Evolutionary conservation across 2,329 filamentous ascomycete species (phyloP).

Genomic region (Purpureocillium lavendulum): DNA sequence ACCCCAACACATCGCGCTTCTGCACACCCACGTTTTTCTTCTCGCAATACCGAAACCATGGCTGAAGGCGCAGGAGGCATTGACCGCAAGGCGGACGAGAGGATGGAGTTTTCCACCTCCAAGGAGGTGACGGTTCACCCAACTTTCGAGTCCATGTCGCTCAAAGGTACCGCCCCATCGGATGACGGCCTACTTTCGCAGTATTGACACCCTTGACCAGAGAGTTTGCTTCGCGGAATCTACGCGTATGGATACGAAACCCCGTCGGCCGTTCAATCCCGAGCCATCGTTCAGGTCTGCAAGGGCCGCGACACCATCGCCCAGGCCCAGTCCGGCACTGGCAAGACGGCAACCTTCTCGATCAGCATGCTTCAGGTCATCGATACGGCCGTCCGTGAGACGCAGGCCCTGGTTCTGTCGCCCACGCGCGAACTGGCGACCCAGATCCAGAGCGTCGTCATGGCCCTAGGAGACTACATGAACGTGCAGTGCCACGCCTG

Average conservation of each 20-base stretch:
- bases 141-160: constrained; percentile 90
- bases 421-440: constrained; percentile 95
- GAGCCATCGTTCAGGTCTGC: constrained; percentile 97
- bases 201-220: constrained; percentile 26
- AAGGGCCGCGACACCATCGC: constrained; percentile 98
- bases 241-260: constrained; percentile 99
- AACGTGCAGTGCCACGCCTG: constrained; percentile 98
- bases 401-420: constrained; percentile 89
- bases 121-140: constrained; percentile 95
- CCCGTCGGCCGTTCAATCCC: constrained; percentile 93
- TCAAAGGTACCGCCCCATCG: constrained; percentile 57
- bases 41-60: constrained; percentile 49
- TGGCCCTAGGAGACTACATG: constrained; percentile 99
- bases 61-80: constrained; percentile 69
- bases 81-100: constrained; percentile 88
- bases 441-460: constrained; percentile 96
- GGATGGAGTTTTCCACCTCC: constrained; percentile 96
- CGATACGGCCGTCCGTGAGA: constrained; percentile 85
- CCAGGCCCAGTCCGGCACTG: constrained; percentile 93
- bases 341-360: constrained; percentile 94
- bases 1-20: background rate
- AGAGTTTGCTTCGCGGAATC: constrained; percentile 91
- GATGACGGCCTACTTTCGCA: no score
- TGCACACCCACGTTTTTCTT: background rate
- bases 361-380: constrained; percentile 96